Base-by-base conservation (phyloP, 306 rosid species). In the Trifolium subterraneum region DNA sequence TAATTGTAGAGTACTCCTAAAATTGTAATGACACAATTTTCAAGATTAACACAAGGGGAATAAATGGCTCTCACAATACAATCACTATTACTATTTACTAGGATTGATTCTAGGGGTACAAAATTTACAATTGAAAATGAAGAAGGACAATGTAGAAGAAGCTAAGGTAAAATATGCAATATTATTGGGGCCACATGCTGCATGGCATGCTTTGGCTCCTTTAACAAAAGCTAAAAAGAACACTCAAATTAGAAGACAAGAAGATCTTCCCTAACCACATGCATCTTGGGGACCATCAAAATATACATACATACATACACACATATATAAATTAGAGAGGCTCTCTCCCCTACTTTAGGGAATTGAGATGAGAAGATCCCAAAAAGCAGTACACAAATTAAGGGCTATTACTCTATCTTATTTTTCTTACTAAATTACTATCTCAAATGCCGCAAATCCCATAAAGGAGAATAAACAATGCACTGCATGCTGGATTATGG, bases 201-300 rank as follows among this genome's bases (percentile, higher is more conserved):
- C 80, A 75, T 82, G 87, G 92, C 90, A 87, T 90, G 93, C 92
- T 74, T 85, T 81, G 91, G 84, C 81, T 86, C 85, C 89, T 84
- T 80, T 90, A 72, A 86, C 74, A 82, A 73, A 87, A 78, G 82
- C 70, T 75, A 81, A 85, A 85, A 33, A 39, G 67, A 75, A 74
- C 79, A 77, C 77, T 66, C 42, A 68, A 82, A 83, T 74, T 61
- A 71, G 80, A 84, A 75, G 80, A 79, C 83, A 81, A 60, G 82
- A 78, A 66, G 63, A 76, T 85, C 79, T 84, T 78, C 81, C 84
- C 83, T 79, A 83, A 83, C 88, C 98, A 87, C 96, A 93, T 87
- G 92, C 90, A 81, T 78, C 84, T 50, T 78, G 81, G 93, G 93
- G 90, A 89, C 93, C 88, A 87, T 81, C 62, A 84, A 88, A 60